Evolutionary conservation across 805 yeast genomes (phyloP), one percentile per base, ranked within the genome.

Genomic region (Lipomyces lipofer): DNA sequence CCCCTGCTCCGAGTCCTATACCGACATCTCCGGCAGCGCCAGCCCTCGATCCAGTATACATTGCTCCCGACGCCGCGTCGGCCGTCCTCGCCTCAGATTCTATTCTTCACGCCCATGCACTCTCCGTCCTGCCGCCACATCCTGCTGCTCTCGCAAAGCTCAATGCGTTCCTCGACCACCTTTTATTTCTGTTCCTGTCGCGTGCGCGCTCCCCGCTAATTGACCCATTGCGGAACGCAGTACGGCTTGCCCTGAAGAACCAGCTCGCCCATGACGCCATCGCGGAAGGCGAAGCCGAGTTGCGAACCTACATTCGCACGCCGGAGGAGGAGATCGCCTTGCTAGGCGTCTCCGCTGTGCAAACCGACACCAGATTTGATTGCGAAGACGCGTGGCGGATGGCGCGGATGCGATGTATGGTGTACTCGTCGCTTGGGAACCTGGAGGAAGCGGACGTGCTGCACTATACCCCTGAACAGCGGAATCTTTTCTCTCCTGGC

Each of bases 381-480:
- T 17, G 38, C 35, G 22, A 49, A 7, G 21, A 10, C 5, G 52
- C 56, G 12, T 53, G 57, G 57, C 13, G 25, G 6, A n/a, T 22
- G n/a, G 49, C 57, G 4, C 54, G 57, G 7, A 17, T 51, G 12
- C 29, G 47, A 17, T 53, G 57, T 42, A 53, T 53, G 57, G 50
- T 51, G 27, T 53, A 51, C 33, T 54, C 53, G 33, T 45, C 58
- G 13, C 52, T 54, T 3, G 58, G 58, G 30, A 33, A 52, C 15
- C 24, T 53, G 8, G 59, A 52, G 22, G 58, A 54, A 47, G 22
- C 43, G 17, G 58, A 53, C 28, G 58, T 45, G 6, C 32, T 53
- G 17, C 21, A 40, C 13, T 21, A 21, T 30, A 29, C 27, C 35
- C 55, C 55, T 6, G 56, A 40, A 9, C 44, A 45, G 13, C 30